A percentile compares a stretch with the other conserved stretches of the same genome.
Evolutionary conservation across 1,284 basidiomycete genomes (phyloP).

Genomic region (Schizophyllum commune): DNA sequence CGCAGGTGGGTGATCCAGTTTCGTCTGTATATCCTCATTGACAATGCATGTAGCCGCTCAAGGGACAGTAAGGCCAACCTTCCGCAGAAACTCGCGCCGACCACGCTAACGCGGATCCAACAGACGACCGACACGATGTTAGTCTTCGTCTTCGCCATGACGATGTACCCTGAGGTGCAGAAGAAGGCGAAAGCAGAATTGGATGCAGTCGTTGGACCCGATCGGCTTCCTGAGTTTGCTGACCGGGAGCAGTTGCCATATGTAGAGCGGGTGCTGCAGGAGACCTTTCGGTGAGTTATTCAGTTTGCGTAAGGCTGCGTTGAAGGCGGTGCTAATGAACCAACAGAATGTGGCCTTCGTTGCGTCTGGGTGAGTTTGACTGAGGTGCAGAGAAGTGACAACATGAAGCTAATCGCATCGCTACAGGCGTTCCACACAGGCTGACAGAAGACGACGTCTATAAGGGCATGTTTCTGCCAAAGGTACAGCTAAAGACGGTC

Average conservation of each 20-base stretch:
- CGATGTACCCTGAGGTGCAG: constrained; percentile 41
- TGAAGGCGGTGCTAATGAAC: background rate
- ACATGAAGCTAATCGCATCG: no score
- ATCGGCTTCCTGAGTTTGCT: constrained; percentile 52
- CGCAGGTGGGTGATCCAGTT: background rate
- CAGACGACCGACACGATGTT: constrained; percentile 22
- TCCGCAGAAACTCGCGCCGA: no score
- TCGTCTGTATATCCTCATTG: no score
- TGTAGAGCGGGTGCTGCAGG: constrained; percentile 49
- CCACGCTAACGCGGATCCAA: no score
- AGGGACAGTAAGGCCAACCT: background rate
- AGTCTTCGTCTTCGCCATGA: constrained; percentile 47
- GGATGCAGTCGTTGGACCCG: constrained; percentile 48
- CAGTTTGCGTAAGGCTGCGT: no score
- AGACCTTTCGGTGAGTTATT: constrained; percentile 25
- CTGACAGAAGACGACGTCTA: constrained; percentile 33
- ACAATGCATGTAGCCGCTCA: background rate
- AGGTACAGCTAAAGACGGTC: constrained; percentile 14
- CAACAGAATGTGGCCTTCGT: background rate
- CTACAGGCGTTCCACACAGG: constrained; percentile 27
- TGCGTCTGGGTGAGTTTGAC: background rate
- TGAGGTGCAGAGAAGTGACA: no score
- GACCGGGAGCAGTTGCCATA: constrained; percentile 57
- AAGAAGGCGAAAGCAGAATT: constrained; percentile 54
- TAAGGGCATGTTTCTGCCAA: constrained; percentile 29